A percentile compares a stretch with the other conserved stretches of the same genome.
These are phyloP conservation scores for Gonium pectorale DNA, from an alignment of 139 green algal genomes.

Conservation along the genomic window DNA sequence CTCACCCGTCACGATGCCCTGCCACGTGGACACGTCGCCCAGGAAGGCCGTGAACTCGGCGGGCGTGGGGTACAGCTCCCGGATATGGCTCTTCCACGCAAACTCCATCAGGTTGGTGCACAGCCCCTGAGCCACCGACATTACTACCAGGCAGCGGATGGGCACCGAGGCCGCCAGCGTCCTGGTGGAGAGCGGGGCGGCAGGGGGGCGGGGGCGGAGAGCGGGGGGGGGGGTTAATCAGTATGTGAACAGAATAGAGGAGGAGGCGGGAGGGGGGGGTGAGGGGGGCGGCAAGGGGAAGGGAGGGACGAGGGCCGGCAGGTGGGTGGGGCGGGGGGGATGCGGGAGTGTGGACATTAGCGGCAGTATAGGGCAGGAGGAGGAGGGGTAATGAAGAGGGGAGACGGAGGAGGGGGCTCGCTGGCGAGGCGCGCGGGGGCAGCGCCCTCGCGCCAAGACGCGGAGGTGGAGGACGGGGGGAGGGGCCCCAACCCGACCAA, in stretches of 20 bases:
- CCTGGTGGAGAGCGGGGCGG: neutral
- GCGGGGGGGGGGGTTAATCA: neutral
- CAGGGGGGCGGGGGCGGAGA: neutral
- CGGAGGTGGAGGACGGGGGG: too few species aligned
- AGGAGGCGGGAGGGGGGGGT: neutral
- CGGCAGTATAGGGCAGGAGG: too few species aligned
- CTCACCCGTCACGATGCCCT: constrained; percentile 55
- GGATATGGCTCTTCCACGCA: constrained; percentile 93
- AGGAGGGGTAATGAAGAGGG: too few species aligned
- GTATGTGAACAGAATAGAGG: too few species aligned
- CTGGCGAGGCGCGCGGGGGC: too few species aligned
- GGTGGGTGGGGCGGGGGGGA: too few species aligned
- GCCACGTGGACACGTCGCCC: constrained; percentile 90
- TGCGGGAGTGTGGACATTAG: too few species aligned
- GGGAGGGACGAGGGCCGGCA: too few species aligned
- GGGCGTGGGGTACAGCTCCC: constrained; percentile 85
- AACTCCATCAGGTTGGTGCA: constrained; percentile 93
- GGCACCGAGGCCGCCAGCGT: constrained; percentile 76
- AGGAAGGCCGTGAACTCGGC: constrained; percentile 83
- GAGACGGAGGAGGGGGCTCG: too few species aligned
- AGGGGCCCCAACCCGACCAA: too few species aligned
- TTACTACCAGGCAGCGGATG: constrained; percentile 92
- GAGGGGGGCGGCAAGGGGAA: too few species aligned
- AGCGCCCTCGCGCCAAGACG: too few species aligned
- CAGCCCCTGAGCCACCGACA: constrained; percentile 90